A percentile compares a stretch with the other conserved stretches of the same genome.
Evolutionary conservation across 306 rosid species (phyloP).

Genomic region (Boehmeria nivea): DNA sequence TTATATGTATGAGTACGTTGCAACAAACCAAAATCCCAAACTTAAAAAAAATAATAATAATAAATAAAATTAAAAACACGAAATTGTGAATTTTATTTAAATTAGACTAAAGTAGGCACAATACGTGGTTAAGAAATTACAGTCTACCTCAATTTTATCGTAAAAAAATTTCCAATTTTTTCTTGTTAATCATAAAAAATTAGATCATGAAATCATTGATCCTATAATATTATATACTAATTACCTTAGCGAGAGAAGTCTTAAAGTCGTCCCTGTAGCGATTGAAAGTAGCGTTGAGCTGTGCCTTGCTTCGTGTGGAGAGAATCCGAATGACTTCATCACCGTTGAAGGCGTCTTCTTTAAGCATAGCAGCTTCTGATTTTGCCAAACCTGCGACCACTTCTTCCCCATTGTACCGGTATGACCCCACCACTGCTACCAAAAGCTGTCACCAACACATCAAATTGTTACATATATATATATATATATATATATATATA

Average conservation of each 20-base stretch:
- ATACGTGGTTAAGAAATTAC: too few relatives aligned
- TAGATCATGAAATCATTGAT: neutral
- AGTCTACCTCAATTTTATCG: too few relatives aligned
- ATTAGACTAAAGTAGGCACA: too few relatives aligned
- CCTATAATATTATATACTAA: neutral
- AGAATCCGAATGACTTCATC: constrained; percentile 68
- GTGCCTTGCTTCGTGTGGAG: constrained; percentile 66
- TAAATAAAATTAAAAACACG: too few relatives aligned
- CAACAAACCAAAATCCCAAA: too few relatives aligned
- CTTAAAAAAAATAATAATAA: too few relatives aligned
- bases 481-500: too few relatives aligned
- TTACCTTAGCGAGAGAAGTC: constrained; percentile 65
- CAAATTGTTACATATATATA: too few relatives aligned
- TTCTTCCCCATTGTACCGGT: constrained; percentile 29
- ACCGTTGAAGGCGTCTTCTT: constrained; percentile 39
- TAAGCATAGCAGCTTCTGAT: constrained; percentile 61
- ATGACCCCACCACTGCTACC: constrained; percentile 33
- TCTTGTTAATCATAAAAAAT: neutral
- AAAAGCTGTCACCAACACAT: constrained; percentile 39
- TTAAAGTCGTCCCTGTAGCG: constrained; percentile 58
- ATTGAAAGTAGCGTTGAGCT: constrained; percentile 70
- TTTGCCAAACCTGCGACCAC: constrained; percentile 26
- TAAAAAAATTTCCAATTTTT: too few relatives aligned
- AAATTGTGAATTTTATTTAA: too few relatives aligned
- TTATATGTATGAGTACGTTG: too few relatives aligned